Conservation (phyloP, 2,329 filamentous ascomycete genomes). For the Samsoniella hepiali region DNA sequence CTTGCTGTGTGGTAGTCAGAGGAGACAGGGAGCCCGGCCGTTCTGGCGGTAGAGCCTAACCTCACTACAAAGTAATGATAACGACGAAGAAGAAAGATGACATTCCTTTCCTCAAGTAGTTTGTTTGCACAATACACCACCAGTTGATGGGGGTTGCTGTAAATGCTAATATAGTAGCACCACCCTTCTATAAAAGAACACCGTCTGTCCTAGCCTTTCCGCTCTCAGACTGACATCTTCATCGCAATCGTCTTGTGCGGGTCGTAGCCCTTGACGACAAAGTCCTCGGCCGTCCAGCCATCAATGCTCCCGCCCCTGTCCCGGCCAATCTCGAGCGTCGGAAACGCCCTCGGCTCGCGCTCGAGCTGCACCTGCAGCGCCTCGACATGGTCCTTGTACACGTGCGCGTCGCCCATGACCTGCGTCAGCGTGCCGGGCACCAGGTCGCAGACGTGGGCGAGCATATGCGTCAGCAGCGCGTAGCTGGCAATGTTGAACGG, state of each 20-base stretch:
- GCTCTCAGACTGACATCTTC: slow-evolving; percentile 87
- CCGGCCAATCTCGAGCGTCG: slow-evolving; percentile 68
- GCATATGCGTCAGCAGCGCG: slow-evolving; percentile 90
- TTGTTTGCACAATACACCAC: background rate
- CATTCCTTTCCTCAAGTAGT: background rate
- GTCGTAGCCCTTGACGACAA: slow-evolving; percentile 82
- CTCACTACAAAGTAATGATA: background rate
- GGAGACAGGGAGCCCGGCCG: no score
- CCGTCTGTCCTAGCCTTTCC: no score
- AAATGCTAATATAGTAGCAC: slow-evolving; percentile 3
- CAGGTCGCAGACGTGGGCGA: slow-evolving; percentile 81
- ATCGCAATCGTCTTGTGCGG: slow-evolving; percentile 91
- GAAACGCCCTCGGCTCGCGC: slow-evolving; percentile 78
- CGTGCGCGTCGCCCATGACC: slow-evolving; percentile 97
- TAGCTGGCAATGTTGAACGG: slow-evolving; percentile 98
- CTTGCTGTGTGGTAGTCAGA: no score
- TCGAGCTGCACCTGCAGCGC: slow-evolving; percentile 77
- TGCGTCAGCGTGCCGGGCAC: slow-evolving; percentile 86
- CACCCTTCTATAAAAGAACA: background rate
- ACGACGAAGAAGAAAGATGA: background rate
- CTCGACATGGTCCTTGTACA: slow-evolving; percentile 90
- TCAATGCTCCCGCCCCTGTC: slow-evolving; percentile 75
- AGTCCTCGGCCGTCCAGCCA: slow-evolving; percentile 85
- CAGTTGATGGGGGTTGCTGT: slow-evolving; percentile 7
- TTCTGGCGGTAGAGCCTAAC: background rate